phyloP scores from a whole-genome alignment of 2,329 filamentous ascomycete genomes.

The Fusarium sp. region DNA sequence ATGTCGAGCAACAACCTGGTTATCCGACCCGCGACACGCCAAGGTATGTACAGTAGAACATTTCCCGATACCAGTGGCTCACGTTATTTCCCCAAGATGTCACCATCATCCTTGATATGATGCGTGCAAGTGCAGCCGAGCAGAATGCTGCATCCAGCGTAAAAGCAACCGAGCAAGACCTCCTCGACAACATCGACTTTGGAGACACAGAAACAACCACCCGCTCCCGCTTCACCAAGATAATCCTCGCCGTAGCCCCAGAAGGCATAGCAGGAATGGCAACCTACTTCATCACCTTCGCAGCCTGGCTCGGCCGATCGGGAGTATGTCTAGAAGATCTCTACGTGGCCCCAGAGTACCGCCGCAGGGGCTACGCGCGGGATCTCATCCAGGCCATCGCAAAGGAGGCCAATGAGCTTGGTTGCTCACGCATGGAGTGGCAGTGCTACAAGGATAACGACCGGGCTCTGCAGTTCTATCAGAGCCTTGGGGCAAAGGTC shows the following conservation, averaged over 20 bases:
- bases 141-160: background rate
- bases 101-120: constrained; percentile 4
- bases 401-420: constrained; percentile 1
- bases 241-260: constrained; percentile 7
- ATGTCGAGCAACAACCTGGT: background rate
- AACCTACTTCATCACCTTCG: constrained; percentile 17
- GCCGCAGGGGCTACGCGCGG: constrained; percentile 10
- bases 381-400: constrained; percentile 8
- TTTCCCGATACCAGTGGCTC: background rate
- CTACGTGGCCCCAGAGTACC: constrained; percentile 5
- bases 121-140: constrained; percentile 11
- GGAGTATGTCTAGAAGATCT: constrained; percentile 13
- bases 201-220: background rate
- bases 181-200: constrained; percentile 6
- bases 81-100: constrained; percentile 2
- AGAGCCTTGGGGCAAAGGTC: constrained; percentile 14
- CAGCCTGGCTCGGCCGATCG: constrained; percentile 1
- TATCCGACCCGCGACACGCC: constrained; percentile 1
- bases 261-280: constrained; percentile 16
- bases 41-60: constrained; percentile 7
- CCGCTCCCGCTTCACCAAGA: constrained; percentile 2
- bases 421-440: constrained; percentile 9
- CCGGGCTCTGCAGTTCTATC: constrained; percentile 8
- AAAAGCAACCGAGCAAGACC: constrained; percentile 13
- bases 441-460: constrained; percentile 11